A percentile compares a stretch with the other conserved stretches of the same genome.
Evolutionary conservation across 768 basidiomycete species (phyloP).

Genomic region (Cystobasidium tubakii): DNA sequence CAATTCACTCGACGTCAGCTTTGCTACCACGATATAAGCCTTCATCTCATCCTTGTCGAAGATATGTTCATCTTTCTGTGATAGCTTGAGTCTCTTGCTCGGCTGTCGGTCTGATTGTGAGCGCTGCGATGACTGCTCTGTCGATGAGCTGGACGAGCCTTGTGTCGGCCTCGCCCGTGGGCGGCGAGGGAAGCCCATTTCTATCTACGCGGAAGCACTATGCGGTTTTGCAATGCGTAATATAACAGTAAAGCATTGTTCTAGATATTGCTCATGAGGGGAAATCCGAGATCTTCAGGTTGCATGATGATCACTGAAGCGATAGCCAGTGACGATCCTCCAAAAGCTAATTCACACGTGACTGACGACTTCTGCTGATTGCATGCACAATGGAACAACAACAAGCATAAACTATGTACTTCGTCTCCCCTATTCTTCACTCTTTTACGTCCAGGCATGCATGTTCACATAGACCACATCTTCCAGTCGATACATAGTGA

Average conservation of each 20-base stretch:
- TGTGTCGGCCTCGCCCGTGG: conserved; percentile 8
- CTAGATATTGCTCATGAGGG: too few species aligned
- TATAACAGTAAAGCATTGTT: too few species aligned
- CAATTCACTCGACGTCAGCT: conserved; percentile 22
- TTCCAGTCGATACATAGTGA: background rate
- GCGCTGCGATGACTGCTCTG: conserved; percentile 1
- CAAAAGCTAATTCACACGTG: background rate
- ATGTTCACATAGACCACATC: background rate
- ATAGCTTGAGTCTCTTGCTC: conserved; percentile 20
- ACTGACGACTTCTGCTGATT: background rate
- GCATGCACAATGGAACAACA: background rate
- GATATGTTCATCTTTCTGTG: background rate
- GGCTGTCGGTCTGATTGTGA: conserved; percentile 7
- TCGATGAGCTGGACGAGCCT: conserved; percentile 11
- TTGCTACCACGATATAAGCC: conserved; percentile 21
- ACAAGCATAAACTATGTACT: background rate
- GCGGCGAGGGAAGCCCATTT: conserved; percentile 30
- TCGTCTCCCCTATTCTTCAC: too few species aligned
- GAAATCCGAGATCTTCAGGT: too few species aligned
- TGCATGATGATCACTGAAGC: too few species aligned
- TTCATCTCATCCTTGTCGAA: conserved; percentile 20
- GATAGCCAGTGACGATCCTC: background rate
- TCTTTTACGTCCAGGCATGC: too few species aligned
- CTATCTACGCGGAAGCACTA: too few species aligned
- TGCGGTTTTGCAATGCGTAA: too few species aligned